Percentiles rank a stretch among this genome's conserved stretches.
Evolutionary conservation across 106 monocot species (phyloP).

Genomic region (Chionographis japonica): DNA sequence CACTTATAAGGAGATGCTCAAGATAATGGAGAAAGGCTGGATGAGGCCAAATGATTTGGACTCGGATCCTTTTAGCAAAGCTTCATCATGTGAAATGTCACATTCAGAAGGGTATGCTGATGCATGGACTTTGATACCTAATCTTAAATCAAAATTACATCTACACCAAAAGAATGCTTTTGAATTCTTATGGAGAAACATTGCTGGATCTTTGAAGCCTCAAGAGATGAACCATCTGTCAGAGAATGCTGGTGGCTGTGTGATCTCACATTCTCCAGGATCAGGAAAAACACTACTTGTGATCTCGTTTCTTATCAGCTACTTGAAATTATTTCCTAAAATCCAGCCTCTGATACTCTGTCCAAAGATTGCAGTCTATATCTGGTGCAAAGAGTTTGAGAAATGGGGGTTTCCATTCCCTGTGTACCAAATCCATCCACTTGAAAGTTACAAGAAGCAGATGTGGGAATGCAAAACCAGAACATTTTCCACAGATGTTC

Average conservation of each 20-base stretch:
- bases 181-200: slow-evolving; percentile 74
- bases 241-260: slow-evolving; percentile 56
- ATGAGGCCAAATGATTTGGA: slow-evolving; percentile 14
- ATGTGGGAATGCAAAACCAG: slow-evolving; percentile 9
- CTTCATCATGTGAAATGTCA: slow-evolving; percentile 15
- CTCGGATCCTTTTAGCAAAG: slow-evolving; percentile 10
- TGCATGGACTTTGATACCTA: slow-evolving; percentile 52
- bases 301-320: slow-evolving; percentile 62
- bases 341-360: slow-evolving; percentile 64
- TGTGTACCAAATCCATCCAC: slow-evolving; percentile 36
- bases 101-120: slow-evolving; percentile 13
- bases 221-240: slow-evolving; percentile 27
- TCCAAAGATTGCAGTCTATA: slow-evolving; percentile 56
- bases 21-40: background rate
- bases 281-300: slow-evolving; percentile 69
- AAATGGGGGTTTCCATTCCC: slow-evolving; percentile 69
- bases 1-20: slow-evolving; percentile 12
- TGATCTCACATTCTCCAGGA: slow-evolving; percentile 79
- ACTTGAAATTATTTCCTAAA: slow-evolving; percentile 43
- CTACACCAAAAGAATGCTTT: slow-evolving; percentile 68
- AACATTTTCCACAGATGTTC: background rate
- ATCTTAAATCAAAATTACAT: slow-evolving; percentile 42
- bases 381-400: slow-evolving; percentile 64
- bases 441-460: slow-evolving; percentile 25
- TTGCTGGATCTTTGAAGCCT: slow-evolving; percentile 42